Evolutionary conservation across 305 asterid species (phyloP).

Genomic region (Ilex paraguariensis): DNA sequence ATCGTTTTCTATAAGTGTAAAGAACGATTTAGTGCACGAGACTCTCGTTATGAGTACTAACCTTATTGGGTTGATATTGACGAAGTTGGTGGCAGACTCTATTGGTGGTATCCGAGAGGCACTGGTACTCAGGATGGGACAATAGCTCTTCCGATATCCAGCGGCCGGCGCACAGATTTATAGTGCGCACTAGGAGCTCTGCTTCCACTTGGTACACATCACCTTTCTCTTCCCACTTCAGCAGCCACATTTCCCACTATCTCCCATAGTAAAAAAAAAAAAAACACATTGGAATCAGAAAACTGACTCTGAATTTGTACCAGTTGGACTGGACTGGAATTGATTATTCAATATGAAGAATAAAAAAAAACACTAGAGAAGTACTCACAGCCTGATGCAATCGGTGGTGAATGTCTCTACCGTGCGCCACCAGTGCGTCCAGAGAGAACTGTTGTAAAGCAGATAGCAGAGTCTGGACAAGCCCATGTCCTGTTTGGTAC

Average conservation of each 20-base stretch:
- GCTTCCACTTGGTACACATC: slow-evolving; percentile 33
- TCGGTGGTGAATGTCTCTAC: slow-evolving; percentile 46
- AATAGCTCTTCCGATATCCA: slow-evolving; percentile 17
- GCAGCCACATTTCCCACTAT: slow-evolving; percentile 79
- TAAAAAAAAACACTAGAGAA: no score
- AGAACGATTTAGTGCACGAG: no score
- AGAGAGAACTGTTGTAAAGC: slow-evolving; percentile 61
- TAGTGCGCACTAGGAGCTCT: slow-evolving; percentile 44
- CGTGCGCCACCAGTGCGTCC: slow-evolving; percentile 49
- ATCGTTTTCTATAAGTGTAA: no score
- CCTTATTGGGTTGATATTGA: slow-evolving; percentile 36
- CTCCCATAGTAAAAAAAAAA: background rate
- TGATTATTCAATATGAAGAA: no score
- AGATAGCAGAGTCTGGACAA: slow-evolving; percentile 34
- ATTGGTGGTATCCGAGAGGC: slow-evolving; percentile 30
- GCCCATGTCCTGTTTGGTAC: slow-evolving; percentile 28
- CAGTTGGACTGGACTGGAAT: no score
- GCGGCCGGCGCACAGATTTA: slow-evolving; percentile 30
- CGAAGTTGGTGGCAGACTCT: slow-evolving; percentile 38
- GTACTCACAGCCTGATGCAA: slow-evolving; percentile 45
- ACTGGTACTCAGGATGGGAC: slow-evolving; percentile 44
- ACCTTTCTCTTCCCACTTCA: slow-evolving; percentile 24
- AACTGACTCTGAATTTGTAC: no score
- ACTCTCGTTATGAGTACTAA: slow-evolving; percentile 5
- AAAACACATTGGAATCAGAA: background rate